Conservation (phyloP, 2,329 filamentous ascomycete genomes). For the Endoconidiophora polonica region DNA sequence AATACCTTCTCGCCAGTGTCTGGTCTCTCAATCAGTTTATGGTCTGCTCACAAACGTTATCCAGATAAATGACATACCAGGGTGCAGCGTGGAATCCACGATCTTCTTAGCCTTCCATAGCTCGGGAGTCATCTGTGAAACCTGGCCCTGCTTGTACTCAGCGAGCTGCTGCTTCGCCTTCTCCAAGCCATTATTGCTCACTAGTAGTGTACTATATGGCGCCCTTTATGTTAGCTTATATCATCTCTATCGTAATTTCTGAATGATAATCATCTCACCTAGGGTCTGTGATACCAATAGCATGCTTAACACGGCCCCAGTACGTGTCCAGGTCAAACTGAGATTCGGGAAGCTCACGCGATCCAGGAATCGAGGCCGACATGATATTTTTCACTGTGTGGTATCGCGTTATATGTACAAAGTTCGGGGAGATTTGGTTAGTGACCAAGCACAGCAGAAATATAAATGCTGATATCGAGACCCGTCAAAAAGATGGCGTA, state of each 20-base stretch:
- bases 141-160: constrained; percentile 72
- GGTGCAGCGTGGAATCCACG: constrained; percentile 89
- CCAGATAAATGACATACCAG: constrained; percentile 40
- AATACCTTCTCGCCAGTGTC: constrained; percentile 88
- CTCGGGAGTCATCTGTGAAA: constrained; percentile 68
- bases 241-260: constrained; percentile 2
- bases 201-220: constrained; percentile 59
- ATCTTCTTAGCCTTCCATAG: constrained; percentile 95
- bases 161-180: constrained; percentile 68
- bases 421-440: neutral
- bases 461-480: neutral
- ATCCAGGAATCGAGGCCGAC: constrained; percentile 49
- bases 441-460: neutral
- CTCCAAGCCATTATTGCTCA: constrained; percentile 62
- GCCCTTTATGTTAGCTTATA: neutral
- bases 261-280: constrained; percentile 46
- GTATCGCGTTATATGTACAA: neutral
- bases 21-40: constrained; percentile 21
- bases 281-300: constrained; percentile 79
- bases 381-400: constrained; percentile 23
- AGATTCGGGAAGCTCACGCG: constrained; percentile 73
- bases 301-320: constrained; percentile 84
- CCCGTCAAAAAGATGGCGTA: neutral
- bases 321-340: constrained; percentile 88
- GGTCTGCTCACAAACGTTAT: neutral